Evolutionary conservation across 2,329 filamentous ascomycete genomes (phyloP), one percentile per base, ranked within the genome.

Genomic region (Cladosporium velox): DNA sequence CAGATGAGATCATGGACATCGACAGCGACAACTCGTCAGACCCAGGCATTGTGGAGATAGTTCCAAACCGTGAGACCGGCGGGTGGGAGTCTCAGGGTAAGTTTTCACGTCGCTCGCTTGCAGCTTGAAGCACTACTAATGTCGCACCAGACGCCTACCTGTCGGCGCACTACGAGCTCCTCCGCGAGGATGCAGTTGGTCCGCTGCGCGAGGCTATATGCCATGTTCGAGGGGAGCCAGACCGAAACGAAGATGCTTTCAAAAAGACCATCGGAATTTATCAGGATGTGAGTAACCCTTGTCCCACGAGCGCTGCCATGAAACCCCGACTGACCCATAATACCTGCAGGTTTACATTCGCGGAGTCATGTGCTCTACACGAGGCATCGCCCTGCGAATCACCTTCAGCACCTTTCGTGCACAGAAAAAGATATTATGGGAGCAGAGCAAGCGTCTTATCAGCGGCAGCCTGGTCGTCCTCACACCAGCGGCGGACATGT

Each of bases 131-230:
- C 58, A 28, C 34, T 3, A 28, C 63, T 49, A 10, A 61, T 67
- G 58, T 2, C n/a, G 18, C 21, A 57, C 49, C 51, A 69, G 82
- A 87, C 1, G 81, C 83, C 0, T 97, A 96, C 66, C 80, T 97
- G 0, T 81, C 86, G 35, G 85, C 87, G 0, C 91, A 96, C 59
- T 96, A 95, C 73, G 82, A 87, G 3, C 84, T 97, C 1, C 82
- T 92, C 8, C 85, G 93, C 2, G 90, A 92, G 72, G 92, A 97
- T 73, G 86, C 88, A 0, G 81, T 91, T 3, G 85, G 90, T 14
- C 85, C 88, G 0, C 81, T 97, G 0, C 85, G 92, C 7, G 84
- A 87, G 68, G 88, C 91, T 0, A 84, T 96, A 0, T 78, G 80
- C 0, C 77, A 82, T 14, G 84, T 90, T 64, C 84, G 82, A 28